Evolutionary conservation across 768 basidiomycete species (phyloP).

Genomic region (Leccinellum rugosiceps): DNA sequence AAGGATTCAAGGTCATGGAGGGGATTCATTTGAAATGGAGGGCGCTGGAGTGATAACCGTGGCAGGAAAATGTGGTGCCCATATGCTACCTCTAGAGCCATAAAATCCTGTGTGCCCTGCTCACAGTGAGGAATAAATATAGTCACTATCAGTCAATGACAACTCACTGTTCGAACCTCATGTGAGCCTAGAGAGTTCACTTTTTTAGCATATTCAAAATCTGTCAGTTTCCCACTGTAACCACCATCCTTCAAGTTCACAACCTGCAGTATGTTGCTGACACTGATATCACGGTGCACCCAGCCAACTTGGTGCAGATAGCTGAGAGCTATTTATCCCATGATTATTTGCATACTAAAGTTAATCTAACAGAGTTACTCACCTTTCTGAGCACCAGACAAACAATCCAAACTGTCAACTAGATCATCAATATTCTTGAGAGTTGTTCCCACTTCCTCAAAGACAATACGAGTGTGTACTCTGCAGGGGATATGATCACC

Average conservation of each 20-base stretch:
- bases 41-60: not conserved
- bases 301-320: slow-evolving; percentile 5
- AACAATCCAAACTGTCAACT: not conserved
- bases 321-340: not conserved
- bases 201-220: slow-evolving; percentile 13
- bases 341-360: not conserved
- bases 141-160: not conserved
- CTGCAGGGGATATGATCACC: not conserved
- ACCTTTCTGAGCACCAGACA: not conserved
- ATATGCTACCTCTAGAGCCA: not conserved
- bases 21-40: not conserved
- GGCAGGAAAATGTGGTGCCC: not conserved
- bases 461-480: not conserved
- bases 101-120: not conserved
- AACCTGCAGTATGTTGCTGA: not conserved
- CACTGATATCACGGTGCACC: no score
- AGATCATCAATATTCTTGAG: not conserved
- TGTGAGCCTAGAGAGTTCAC: not conserved
- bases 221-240: slow-evolving; percentile 5
- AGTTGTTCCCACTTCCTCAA: not conserved
- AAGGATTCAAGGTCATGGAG: not conserved
- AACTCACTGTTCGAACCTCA: slow-evolving; percentile 9
- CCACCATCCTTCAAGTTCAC: not conserved
- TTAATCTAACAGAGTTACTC: not conserved
- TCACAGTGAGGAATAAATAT: not conserved